These are phyloP conservation scores for Tephrocybe rancida DNA, from an alignment of 768 basidiomycete genomes.

Conservation along the genomic window DNA sequence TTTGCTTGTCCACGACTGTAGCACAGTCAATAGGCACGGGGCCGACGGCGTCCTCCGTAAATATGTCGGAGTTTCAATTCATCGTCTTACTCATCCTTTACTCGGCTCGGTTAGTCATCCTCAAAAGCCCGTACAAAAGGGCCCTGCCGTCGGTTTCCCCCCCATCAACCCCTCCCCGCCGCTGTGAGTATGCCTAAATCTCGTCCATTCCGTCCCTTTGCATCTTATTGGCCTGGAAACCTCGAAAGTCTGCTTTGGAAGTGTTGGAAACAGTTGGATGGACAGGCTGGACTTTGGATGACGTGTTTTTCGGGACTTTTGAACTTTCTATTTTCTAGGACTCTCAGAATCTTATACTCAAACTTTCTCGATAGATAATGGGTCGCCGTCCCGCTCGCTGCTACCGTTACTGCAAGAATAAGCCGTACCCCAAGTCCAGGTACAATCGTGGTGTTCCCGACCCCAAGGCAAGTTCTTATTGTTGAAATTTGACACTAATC, in stretches of 20 bases:
- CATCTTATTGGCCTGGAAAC: neutral
- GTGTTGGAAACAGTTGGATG: slow-evolving; percentile 14
- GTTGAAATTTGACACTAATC: neutral
- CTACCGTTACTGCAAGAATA: slow-evolving; percentile 99
- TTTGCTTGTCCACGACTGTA: slow-evolving; percentile 26
- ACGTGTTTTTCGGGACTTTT: slow-evolving; percentile 8
- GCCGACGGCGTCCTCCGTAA: no score
- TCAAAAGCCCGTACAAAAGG: slow-evolving; percentile 18
- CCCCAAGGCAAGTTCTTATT: slow-evolving; percentile 63
- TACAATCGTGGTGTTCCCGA: slow-evolving; percentile 99
- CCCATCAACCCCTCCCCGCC: slow-evolving; percentile 3
- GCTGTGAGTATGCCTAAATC: slow-evolving; percentile 16
- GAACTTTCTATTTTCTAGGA: slow-evolving; percentile 1
- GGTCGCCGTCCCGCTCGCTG: slow-evolving; percentile 97
- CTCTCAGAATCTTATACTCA: neutral
- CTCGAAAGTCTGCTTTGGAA: neutral
- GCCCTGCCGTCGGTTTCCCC: slow-evolving; percentile 1
- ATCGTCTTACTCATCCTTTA: slow-evolving; percentile 14
- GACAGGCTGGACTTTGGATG: slow-evolving; percentile 14
- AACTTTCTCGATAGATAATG: slow-evolving; percentile 48
- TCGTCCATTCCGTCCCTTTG: neutral
- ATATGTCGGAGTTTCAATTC: no score
- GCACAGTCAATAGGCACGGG: no score
- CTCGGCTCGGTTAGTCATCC: slow-evolving; percentile 19
- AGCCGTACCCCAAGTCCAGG: slow-evolving; percentile 94